Evolutionary conservation across 805 yeast genomes (phyloP).

Genomic region (Komagataella populi): DNA sequence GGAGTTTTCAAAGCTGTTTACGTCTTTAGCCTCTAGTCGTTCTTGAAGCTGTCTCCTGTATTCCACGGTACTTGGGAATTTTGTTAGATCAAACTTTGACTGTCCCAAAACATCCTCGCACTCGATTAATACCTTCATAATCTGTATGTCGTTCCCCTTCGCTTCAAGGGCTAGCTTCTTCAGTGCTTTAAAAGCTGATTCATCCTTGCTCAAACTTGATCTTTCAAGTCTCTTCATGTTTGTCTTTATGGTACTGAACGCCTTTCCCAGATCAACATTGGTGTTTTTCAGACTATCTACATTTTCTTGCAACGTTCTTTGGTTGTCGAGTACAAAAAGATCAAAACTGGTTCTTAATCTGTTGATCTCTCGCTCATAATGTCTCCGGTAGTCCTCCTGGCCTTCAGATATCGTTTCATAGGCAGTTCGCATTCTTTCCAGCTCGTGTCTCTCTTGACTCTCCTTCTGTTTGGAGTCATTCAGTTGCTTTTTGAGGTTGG

Average conservation of each 20-base stretch:
- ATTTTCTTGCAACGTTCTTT: conserved; percentile 9
- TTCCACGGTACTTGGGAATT: neutral
- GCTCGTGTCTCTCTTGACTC: neutral
- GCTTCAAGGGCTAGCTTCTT: conserved; percentile 28
- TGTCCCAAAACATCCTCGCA: conserved; percentile 29
- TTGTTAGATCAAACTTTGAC: conserved; percentile 5
- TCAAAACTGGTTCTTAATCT: conserved; percentile 30
- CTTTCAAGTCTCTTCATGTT: conserved; percentile 31
- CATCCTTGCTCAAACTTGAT: conserved; percentile 33
- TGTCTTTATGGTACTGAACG: neutral
- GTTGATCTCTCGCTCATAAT: conserved; percentile 20
- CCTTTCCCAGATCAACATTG: neutral
- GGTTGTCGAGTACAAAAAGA: conserved; percentile 33
- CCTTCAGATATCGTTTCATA: conserved; percentile 18
- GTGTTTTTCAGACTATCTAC: neutral
- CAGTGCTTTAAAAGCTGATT: conserved; percentile 26
- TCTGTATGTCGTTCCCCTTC: conserved; percentile 33
- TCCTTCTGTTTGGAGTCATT: conserved; percentile 16
- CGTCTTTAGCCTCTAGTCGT: neutral
- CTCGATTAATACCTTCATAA: conserved; percentile 27
- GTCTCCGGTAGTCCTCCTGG: conserved; percentile 21
- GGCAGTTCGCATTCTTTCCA: neutral
- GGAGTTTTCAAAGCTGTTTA: neutral
- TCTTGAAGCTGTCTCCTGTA: neutral
- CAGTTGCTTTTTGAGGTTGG: conserved; percentile 20